These are phyloP conservation scores for Linum usitatissimum DNA, from an alignment of 345 rosid species.

Conservation along the genomic window DNA sequence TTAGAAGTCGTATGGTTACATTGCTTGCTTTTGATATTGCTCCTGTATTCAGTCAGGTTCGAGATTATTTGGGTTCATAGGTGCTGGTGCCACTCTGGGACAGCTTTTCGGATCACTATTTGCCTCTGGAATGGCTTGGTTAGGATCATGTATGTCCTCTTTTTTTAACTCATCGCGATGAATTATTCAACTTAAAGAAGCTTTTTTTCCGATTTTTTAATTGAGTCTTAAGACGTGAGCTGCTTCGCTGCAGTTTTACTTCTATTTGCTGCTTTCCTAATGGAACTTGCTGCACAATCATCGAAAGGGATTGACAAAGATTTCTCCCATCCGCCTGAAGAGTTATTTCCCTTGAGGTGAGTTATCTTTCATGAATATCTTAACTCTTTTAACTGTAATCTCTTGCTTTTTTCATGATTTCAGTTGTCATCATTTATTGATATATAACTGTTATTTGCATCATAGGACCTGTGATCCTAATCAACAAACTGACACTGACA, in stretches of 20 bases:
- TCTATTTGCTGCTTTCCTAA: constrained; percentile 67
- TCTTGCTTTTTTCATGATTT: constrained; percentile 4
- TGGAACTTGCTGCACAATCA: constrained; percentile 87
- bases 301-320: constrained; percentile 70
- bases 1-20: constrained; percentile 7
- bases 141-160: constrained; percentile 67
- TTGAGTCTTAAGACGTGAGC: constrained; percentile 9
- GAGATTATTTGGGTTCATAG: constrained; percentile 89
- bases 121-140: constrained; percentile 77
- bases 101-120: constrained; percentile 90
- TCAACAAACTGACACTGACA: constrained; percentile 29
- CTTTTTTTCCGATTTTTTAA: constrained; percentile 9
- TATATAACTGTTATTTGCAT: constrained; percentile 12
- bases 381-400: not conserved
- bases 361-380: constrained; percentile 10
- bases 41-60: constrained; percentile 77
- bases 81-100: constrained; percentile 96
- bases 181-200: constrained; percentile 3
- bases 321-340: constrained; percentile 44
- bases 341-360: constrained; percentile 58
- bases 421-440: not conserved
- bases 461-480: constrained; percentile 37
- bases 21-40: constrained; percentile 20
- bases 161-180: constrained; percentile 7
- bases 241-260: constrained; percentile 48